Evolutionary conservation across 2,329 filamentous ascomycete species (phyloP), one percentile per base, ranked within the genome.

Genomic region (Colletotrichum spinosum): DNA sequence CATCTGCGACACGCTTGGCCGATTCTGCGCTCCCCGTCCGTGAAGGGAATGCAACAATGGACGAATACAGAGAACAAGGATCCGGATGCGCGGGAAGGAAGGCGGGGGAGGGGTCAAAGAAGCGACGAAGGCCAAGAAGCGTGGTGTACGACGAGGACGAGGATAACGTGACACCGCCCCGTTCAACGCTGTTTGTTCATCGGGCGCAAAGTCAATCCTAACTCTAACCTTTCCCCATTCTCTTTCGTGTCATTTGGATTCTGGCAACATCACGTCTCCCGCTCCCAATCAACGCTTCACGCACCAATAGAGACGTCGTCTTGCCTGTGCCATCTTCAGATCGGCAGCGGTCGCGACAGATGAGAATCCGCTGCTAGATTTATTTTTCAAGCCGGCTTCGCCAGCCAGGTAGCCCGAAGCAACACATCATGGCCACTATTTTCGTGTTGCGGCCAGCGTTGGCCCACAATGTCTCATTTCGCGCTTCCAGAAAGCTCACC

Each of bases 1-100:
- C 58, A 63, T 63, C 58, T 66, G 63, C 63, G 52, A 66, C 63
- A 63, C 63, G 53, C 63, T 56, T 66, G 63, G 41, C 59, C 48
- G 63, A 63, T 66, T 61, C 63, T 62, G 58, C 58, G 52, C 52
- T 57, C 34, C 63, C 25, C 58, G 58, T 38, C 63, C 39, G 25
- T 4, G 63, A 25, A 55, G n/a, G 10, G 34, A 12, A 12, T 41
- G 25, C 25, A 5, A 53, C 52, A 57, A 48, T 49, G 58, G 42
- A 48, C 33, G 57, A 33, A 35, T 50, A 17, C 46, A 50, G 63
- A 44, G 42, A 62, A 48, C 58, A 66, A 53, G 62, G 62, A 65
- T 61, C 46, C 51, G 62, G 62, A 52, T 61, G 57, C 51, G 62
- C 62, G 48, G 58, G 37, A 38, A 34, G 34, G 49, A 11, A 33